Conservation (phyloP, 73 alveolate species). For the Paramecium biaurelia region DNA sequence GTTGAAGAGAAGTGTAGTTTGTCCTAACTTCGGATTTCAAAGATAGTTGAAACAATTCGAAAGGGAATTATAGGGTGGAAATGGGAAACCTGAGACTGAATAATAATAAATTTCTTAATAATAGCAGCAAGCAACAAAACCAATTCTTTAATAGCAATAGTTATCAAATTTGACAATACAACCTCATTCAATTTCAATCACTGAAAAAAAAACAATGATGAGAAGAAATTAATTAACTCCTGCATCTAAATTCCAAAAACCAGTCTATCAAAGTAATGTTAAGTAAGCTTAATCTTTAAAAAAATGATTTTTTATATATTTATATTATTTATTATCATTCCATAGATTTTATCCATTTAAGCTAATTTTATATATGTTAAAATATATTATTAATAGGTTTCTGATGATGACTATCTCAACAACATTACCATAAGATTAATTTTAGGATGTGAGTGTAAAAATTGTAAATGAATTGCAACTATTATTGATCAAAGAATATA, state of each 20-base stretch:
- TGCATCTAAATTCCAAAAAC: neutral
- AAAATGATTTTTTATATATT: neutral
- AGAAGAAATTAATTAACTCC: neutral
- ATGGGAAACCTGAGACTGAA: neutral
- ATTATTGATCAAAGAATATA: no score
- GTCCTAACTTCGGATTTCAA: conserved; percentile 71
- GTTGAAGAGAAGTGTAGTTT: conserved; percentile 51
- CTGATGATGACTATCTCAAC: neutral
- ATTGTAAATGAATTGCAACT: no score
- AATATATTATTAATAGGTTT: neutral
- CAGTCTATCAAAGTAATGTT: neutral
- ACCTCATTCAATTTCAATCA: neutral
- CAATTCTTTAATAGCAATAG: neutral
- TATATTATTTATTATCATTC: neutral
- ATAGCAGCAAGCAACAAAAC: neutral
- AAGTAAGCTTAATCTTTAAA: neutral
- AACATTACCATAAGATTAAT: no score
- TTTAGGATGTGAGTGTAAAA: no score
- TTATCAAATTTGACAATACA: neutral
- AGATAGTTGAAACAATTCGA: conserved; percentile 58
- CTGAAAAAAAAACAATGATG: neutral
- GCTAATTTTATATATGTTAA: neutral
- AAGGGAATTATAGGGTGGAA: neutral
- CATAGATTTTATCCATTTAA: no score
- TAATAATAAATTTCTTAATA: neutral